phyloP scores from a whole-genome alignment of 1,284 basidiomycete genomes.

The Ganoderma resinaceum region DNA sequence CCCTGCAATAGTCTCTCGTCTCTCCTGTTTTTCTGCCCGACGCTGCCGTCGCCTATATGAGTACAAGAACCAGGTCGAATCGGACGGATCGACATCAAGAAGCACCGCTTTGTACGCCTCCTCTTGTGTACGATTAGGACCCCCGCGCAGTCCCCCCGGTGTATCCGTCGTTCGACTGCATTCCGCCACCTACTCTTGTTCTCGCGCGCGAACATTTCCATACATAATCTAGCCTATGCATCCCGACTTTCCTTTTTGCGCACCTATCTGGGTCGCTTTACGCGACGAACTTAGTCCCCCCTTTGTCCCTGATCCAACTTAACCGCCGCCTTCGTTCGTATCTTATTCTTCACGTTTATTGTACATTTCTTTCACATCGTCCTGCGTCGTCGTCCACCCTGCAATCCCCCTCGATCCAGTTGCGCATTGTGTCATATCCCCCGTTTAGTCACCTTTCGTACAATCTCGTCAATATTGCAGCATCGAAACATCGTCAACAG shows the following conservation, averaged over 20 bases:
- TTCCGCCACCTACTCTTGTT: conserved; percentile 21
- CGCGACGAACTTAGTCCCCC: conserved; percentile 49
- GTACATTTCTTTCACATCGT: conserved; percentile 42
- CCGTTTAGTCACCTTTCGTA: conserved; percentile 35
- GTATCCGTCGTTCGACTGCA: conserved; percentile 38
- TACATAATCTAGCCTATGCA: conserved; percentile 56
- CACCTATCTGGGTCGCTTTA: conserved; percentile 51
- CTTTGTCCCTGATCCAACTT: conserved; percentile 35
- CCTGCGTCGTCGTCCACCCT: conserved; percentile 40
- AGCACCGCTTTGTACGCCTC: conserved; percentile 34
- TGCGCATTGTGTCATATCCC: conserved; percentile 44
- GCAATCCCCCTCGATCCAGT: conserved; percentile 40
- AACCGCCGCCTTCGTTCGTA: conserved; percentile 47
- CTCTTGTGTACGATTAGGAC: conserved; percentile 47
- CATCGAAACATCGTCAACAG: conserved; percentile 45
- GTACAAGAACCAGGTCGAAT: conserved; percentile 34
- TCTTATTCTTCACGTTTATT: conserved; percentile 83
- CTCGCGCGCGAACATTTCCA: conserved; percentile 38
- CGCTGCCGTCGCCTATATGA: conserved; percentile 36
- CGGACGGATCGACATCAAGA: conserved; percentile 29
- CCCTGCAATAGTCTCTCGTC: conserved; percentile 47
- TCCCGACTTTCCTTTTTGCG: conserved; percentile 44
- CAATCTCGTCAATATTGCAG: conserved; percentile 57
- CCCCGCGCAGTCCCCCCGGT: conserved; percentile 42
- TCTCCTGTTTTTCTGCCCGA: conserved; percentile 48